Percentiles rank a stretch among this genome's conserved stretches.
These are phyloP conservation scores for Apiospora sp. DNA, from an alignment of 2,329 filamentous ascomycete species.

Conservation along the genomic window DNA sequence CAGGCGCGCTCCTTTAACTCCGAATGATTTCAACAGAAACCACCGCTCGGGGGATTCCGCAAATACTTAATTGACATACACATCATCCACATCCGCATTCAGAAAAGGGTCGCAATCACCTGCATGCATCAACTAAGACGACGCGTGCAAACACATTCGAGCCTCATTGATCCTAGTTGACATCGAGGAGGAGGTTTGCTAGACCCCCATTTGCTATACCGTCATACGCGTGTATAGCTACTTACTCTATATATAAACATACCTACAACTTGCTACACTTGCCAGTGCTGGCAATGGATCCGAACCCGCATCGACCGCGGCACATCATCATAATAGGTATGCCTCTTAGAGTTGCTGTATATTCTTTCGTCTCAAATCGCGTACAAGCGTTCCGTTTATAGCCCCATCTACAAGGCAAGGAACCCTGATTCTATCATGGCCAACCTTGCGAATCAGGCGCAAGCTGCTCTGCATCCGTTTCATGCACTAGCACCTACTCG, in stretches of 20 bases:
- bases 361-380: slow-evolving; percentile 5
- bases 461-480: slow-evolving; percentile 20
- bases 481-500: slow-evolving; percentile 20
- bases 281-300: slow-evolving; percentile 22
- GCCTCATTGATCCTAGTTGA: background rate
- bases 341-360: slow-evolving; percentile 31
- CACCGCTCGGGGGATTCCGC: slow-evolving; percentile 13
- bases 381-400: background rate
- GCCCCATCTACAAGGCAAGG: background rate
- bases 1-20: background rate
- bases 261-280: background rate
- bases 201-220: background rate
- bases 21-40: background rate
- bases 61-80: background rate
- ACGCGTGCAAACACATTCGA: background rate
- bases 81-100: background rate
- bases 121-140: background rate
- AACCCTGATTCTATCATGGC: background rate
- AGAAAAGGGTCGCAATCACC: background rate
- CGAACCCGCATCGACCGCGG: slow-evolving; percentile 26
- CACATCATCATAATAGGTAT: slow-evolving; percentile 42
- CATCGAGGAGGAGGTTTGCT: background rate
- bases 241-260: background rate
- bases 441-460: slow-evolving; percentile 3
- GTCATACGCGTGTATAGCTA: background rate